Conservation (phyloP, 1,139 yeast species). For the Waltiozyma solani region DNA sequence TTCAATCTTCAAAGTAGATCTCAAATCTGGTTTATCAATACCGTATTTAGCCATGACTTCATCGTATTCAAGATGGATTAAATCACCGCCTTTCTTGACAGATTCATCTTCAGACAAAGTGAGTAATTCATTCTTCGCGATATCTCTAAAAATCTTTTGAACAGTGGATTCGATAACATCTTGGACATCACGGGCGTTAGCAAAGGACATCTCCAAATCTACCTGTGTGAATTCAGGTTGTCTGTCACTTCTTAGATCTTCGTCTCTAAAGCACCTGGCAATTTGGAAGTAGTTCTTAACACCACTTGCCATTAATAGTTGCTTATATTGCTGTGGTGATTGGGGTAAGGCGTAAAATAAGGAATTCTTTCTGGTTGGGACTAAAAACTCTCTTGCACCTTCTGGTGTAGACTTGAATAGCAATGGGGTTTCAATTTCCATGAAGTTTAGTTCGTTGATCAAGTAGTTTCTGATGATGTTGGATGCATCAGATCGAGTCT, state of each 20-base stretch:
- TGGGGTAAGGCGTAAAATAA: constrained; percentile 88
- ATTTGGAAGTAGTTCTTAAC: constrained; percentile 78
- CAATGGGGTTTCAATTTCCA: constrained; percentile 88
- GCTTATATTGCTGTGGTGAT: constrained; percentile 96
- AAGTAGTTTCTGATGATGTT: constrained; percentile 42
- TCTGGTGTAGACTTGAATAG: constrained; percentile 95
- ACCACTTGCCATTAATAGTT: constrained; percentile 90
- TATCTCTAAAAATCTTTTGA: constrained; percentile 42
- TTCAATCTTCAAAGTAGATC: constrained; percentile 46
- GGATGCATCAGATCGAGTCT: constrained; percentile 53
- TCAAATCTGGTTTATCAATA: constrained; percentile 88
- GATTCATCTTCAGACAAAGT: constrained; percentile 19
- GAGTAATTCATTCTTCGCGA: constrained; percentile 17
- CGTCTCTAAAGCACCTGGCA: constrained; percentile 93
- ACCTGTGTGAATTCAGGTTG: constrained; percentile 97
- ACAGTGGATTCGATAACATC: constrained; percentile 52
- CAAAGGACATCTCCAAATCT: constrained; percentile 89
- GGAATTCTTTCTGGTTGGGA: constrained; percentile 65
- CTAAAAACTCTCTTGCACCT: constrained; percentile 93
- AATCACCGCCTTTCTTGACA: constrained; percentile 19
- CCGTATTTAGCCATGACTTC: constrained; percentile 74
- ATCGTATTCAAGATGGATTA: constrained; percentile 45
- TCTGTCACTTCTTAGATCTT: constrained; percentile 87
- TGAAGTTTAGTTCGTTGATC: constrained; percentile 36
- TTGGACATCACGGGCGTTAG: constrained; percentile 59